A percentile compares a stretch with the other conserved stretches of the same genome.
These are phyloP conservation scores for Sporothrix curviconia DNA, from an alignment of 2,329 filamentous ascomycete genomes.

Conservation along the genomic window DNA sequence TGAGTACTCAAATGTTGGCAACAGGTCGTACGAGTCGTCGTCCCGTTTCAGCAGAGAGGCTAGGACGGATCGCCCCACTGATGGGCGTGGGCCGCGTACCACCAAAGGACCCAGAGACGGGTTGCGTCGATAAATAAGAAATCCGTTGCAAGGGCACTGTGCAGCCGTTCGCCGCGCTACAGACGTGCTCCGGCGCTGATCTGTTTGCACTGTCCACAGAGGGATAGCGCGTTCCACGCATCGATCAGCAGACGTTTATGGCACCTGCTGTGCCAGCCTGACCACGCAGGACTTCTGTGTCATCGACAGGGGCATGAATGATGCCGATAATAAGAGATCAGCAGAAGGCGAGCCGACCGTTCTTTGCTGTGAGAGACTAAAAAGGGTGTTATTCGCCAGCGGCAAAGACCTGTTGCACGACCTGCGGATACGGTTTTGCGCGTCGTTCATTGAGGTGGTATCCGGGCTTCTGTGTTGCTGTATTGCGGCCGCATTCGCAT, in stretches of 20 bases:
- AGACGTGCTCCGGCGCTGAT: slow-evolving; percentile 19
- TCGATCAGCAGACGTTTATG: slow-evolving; percentile 74
- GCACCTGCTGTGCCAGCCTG: slow-evolving; percentile 91
- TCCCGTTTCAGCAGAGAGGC: slow-evolving; percentile 56
- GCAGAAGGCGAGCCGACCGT: slow-evolving; percentile 62
- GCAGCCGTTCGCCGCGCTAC: slow-evolving; percentile 54
- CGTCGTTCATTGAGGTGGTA: slow-evolving; percentile 69
- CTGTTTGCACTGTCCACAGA: slow-evolving; percentile 34
- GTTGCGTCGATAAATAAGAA: slow-evolving; percentile 82
- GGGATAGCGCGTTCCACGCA: slow-evolving; percentile 56
- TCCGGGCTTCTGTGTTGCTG: slow-evolving; percentile 35
- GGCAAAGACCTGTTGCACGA: slow-evolving; percentile 71
- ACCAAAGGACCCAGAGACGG: slow-evolving; percentile 77
- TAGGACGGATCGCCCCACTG: slow-evolving; percentile 71
- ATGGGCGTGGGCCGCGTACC: slow-evolving; percentile 67
- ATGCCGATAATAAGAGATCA: slow-evolving; percentile 70
- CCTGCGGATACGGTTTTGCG: slow-evolving; percentile 67
- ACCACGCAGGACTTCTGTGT: slow-evolving; percentile 67
- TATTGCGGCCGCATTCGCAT: slow-evolving; percentile 72
- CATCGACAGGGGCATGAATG: slow-evolving; percentile 67
- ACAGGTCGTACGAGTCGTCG: slow-evolving; percentile 58
- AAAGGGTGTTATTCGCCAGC: slow-evolving; percentile 68
- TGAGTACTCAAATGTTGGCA: slow-evolving; percentile 86
- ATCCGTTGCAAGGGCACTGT: slow-evolving; percentile 75
- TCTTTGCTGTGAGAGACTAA: slow-evolving; percentile 70